These are phyloP conservation scores for Pinus albicaulis DNA, from an alignment of 75 land plant genomes.

Conservation along the genomic window DNA sequence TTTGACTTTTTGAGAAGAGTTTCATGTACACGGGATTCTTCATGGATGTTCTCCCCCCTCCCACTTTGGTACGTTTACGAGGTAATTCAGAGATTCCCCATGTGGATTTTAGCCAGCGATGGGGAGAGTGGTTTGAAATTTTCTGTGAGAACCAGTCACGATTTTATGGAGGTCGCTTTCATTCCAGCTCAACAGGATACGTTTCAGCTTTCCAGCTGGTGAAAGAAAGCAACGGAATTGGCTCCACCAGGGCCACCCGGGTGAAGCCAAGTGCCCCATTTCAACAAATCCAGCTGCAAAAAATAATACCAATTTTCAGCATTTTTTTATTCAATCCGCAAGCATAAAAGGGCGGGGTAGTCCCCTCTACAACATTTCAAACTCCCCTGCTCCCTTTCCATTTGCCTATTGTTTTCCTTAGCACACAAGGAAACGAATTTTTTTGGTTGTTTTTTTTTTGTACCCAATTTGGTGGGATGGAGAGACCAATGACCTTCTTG, in stretches of 20 bases:
- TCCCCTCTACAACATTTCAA: conserved; percentile 13
- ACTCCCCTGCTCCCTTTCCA: background rate
- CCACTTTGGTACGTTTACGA: too few relatives aligned
- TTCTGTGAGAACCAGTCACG: too few relatives aligned
- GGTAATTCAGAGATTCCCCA: too few relatives aligned
- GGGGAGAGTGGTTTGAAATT: too few relatives aligned
- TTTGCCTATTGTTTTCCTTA: background rate
- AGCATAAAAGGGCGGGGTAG: conserved; percentile 7
- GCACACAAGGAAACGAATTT: background rate
- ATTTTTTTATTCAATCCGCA: background rate
- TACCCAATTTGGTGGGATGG: background rate
- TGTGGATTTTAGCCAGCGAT: too few relatives aligned
- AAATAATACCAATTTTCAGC: background rate
- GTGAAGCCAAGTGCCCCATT: background rate
- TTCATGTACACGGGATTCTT: too few relatives aligned
- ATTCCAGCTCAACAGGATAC: conserved; percentile 9
- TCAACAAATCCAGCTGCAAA: background rate
- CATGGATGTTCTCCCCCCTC: too few relatives aligned
- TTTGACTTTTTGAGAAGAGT: too few relatives aligned
- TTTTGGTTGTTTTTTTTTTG: background rate
- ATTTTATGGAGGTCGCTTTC: background rate
- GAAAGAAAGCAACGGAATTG: conserved; percentile 8
- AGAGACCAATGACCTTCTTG: background rate
- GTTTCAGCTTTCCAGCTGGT: conserved; percentile 6
- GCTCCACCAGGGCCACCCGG: background rate